These are phyloP conservation scores for Sordariomycetes sp. DNA, from an alignment of 2,329 filamentous ascomycete genomes.

Conservation along the genomic window DNA sequence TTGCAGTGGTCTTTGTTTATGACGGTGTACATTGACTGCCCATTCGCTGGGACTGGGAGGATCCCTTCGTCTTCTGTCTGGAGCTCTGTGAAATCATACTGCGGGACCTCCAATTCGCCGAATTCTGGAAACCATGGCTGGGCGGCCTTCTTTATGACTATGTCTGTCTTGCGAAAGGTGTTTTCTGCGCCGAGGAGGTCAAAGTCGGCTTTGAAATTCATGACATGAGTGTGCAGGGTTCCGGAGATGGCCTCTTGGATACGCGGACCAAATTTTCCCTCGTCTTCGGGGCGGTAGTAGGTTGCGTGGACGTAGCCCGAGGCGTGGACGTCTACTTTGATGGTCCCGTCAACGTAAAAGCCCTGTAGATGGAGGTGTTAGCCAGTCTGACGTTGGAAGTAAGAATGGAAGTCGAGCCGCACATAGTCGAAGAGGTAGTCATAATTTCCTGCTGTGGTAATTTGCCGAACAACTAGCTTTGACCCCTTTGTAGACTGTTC, in stretches of 20 bases:
- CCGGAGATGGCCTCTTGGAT: conserved; percentile 19
- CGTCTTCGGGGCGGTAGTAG: conserved; percentile 17
- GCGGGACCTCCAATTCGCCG: conserved; percentile 19
- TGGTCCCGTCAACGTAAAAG: conserved; percentile 20
- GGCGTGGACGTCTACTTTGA: conserved; percentile 23
- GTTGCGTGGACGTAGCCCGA: conserved; percentile 21
- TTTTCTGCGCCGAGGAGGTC: conserved; percentile 21
- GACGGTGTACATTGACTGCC: conserved; percentile 26
- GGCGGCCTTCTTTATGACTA: conserved; percentile 15
- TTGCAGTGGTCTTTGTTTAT: conserved; percentile 27
- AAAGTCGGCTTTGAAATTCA: conserved; percentile 25
- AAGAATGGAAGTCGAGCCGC: too few species aligned
- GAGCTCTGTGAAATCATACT: conserved; percentile 11
- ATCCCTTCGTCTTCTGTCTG: conserved; percentile 10
- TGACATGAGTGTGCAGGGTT: conserved; percentile 22
- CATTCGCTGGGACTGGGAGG: conserved; percentile 26
- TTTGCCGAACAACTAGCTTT: conserved; percentile 10
- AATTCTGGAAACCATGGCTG: conserved; percentile 23
- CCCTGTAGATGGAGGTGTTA: too few species aligned
- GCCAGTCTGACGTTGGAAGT: too few species aligned
- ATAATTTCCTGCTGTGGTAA: conserved; percentile 24
- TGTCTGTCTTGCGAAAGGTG: conserved; percentile 18
- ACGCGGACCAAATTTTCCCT: conserved; percentile 19
- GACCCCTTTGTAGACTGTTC: conserved; percentile 18
- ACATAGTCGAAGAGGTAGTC: conserved; percentile 24